phyloP scores from a whole-genome alignment of 176 grass and related monocot genomes.

The Carex parvula region DNA sequence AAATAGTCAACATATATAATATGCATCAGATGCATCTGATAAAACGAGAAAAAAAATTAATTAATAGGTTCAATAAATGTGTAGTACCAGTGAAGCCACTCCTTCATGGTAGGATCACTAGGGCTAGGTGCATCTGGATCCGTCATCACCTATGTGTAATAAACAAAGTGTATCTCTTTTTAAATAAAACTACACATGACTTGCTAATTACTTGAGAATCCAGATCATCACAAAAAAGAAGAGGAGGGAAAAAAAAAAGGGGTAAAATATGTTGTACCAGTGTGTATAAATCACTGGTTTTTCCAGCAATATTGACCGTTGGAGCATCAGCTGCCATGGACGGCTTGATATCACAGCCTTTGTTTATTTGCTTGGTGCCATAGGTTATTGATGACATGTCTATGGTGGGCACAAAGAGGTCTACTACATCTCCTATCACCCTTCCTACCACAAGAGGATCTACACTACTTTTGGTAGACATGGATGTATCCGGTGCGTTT shows the following conservation, averaged over 20 bases:
- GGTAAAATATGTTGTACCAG: slow-evolving; percentile 36
- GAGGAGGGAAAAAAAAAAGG: neutral
- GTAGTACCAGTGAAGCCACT: slow-evolving; percentile 74
- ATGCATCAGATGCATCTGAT: neutral
- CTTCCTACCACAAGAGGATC: slow-evolving; percentile 69
- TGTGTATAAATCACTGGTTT: slow-evolving; percentile 45
- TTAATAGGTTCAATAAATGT: neutral
- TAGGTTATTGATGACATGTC: slow-evolving; percentile 43
- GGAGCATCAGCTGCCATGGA: slow-evolving; percentile 30
- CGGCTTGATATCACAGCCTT: slow-evolving; percentile 60
- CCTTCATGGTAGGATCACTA: slow-evolving; percentile 67
- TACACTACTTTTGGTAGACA: slow-evolving; percentile 33
- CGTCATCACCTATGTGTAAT: slow-evolving; percentile 43
- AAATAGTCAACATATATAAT: neutral
- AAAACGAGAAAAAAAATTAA: neutral
- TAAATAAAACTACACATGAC: neutral
- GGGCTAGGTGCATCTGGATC: slow-evolving; percentile 85
- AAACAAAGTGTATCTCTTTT: neutral
- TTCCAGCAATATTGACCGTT: slow-evolving; percentile 40
- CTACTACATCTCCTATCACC: slow-evolving; percentile 69
- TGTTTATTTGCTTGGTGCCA: slow-evolving; percentile 55
- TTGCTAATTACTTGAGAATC: neutral
- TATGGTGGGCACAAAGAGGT: slow-evolving; percentile 65
- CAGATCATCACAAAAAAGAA: neutral
- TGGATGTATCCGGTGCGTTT: neutral